Evolutionary conservation across 1,139 yeast genomes (phyloP).

Genomic region (Saccharomyces hybrid): DNA sequence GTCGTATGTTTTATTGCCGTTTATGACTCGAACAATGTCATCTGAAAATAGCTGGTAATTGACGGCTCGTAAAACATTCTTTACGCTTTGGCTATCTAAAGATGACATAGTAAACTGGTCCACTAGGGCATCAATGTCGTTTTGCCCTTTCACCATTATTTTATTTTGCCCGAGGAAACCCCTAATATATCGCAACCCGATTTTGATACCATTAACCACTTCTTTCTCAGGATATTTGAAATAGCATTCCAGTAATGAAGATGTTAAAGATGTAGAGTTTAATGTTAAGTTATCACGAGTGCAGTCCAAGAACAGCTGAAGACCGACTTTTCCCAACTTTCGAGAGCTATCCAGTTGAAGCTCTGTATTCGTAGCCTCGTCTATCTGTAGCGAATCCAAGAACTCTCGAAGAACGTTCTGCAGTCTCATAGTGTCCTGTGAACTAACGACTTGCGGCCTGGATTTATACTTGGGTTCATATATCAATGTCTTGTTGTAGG

Average conservation of each 20-base stretch:
- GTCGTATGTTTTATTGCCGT: slow-evolving; percentile 23
- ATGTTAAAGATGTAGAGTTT: slow-evolving; percentile 17
- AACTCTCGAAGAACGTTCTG: slow-evolving; percentile 19
- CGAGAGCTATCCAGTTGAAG: slow-evolving; percentile 7
- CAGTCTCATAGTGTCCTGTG: slow-evolving; percentile 17
- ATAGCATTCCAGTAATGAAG: slow-evolving; percentile 16
- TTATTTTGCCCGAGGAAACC: slow-evolving; percentile 12
- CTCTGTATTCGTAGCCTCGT: slow-evolving; percentile 10
- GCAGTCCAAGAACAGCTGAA: slow-evolving; percentile 22
- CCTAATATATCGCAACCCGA: slow-evolving; percentile 13
- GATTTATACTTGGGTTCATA: slow-evolving; percentile 22
- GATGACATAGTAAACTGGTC: slow-evolving; percentile 10
- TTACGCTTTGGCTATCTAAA: slow-evolving; percentile 6
- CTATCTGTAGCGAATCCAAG: slow-evolving; percentile 16
- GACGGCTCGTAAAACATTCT: slow-evolving; percentile 16
- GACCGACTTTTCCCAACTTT: slow-evolving; percentile 23
- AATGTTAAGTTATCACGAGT: slow-evolving; percentile 16
- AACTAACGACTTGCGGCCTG: slow-evolving; percentile 19
- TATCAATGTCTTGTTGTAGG: slow-evolving; percentile 19
- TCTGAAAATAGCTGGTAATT: slow-evolving; percentile 26
- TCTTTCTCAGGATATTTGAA: slow-evolving; percentile 14
- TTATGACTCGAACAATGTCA: slow-evolving; percentile 26
- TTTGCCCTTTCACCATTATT: slow-evolving; percentile 9
- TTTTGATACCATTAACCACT: slow-evolving; percentile 12
- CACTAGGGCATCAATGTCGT: slow-evolving; percentile 18